A percentile compares a stretch with the other conserved stretches of the same genome.
phyloP scores from a whole-genome alignment of 2,329 filamentous ascomycete genomes.

The Taxawa tesnikishii region DNA sequence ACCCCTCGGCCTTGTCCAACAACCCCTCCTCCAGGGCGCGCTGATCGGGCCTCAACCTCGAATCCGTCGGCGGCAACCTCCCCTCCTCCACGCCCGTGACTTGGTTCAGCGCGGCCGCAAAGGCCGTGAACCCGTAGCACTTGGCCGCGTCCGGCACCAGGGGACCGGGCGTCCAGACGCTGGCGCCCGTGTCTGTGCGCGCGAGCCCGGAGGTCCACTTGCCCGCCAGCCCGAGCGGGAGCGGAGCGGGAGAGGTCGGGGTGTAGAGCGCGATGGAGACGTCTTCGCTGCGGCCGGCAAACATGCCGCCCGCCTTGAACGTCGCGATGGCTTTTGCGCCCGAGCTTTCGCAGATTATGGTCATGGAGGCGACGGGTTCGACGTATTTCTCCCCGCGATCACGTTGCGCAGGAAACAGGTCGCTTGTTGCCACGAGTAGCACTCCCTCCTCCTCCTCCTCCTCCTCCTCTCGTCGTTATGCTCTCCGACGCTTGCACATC shows the following conservation, averaged over 20 bases:
- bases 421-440: conserved; percentile 82
- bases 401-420: conserved; percentile 91
- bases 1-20: conserved; percentile 68
- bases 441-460: conserved; percentile 53
- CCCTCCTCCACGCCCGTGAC: conserved; percentile 66
- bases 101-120: conserved; percentile 80
- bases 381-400: conserved; percentile 98
- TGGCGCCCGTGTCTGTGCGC: conserved; percentile 48
- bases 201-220: conserved; percentile 74
- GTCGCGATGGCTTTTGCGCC: conserved; percentile 76
- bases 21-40: conserved; percentile 70
- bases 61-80: conserved; percentile 70
- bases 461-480: too few relatives aligned
- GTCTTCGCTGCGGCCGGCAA: conserved; percentile 86
- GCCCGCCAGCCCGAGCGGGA: conserved; percentile 58
- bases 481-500: conserved; percentile 4
- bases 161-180: conserved; percentile 67
- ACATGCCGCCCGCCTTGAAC: conserved; percentile 94
- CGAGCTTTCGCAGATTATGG: conserved; percentile 69
- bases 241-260: conserved; percentile 35
- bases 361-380: conserved; percentile 86
- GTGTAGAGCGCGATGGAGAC: conserved; percentile 65
- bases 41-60: conserved; percentile 75
- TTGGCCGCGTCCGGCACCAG: conserved; percentile 69
- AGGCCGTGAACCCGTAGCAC: conserved; percentile 78